Evolutionary conservation across 208 protist species (phyloP).

Genomic region (Acanthamoeba triangularis): DNA sequence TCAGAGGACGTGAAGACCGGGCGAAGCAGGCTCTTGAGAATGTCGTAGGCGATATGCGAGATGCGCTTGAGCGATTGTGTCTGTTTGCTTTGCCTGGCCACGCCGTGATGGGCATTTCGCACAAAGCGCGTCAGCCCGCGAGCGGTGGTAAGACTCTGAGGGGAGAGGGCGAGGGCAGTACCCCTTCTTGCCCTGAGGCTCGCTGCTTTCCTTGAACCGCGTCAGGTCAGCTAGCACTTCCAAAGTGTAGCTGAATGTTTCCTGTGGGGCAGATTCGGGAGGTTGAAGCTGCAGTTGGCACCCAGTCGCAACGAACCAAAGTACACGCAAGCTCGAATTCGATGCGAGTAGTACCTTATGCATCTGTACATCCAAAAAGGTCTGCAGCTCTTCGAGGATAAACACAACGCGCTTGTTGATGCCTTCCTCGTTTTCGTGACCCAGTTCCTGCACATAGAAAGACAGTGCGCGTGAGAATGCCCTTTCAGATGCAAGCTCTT

Average conservation of each 20-base stretch:
- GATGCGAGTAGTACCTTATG: neutral
- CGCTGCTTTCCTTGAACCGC: conserved; percentile 56
- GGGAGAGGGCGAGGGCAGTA: neutral
- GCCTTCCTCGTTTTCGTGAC: neutral
- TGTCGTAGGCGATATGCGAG: conserved; percentile 41
- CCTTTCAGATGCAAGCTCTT: neutral
- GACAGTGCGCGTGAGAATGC: neutral
- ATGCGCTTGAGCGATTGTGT: neutral
- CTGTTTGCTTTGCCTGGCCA: neutral
- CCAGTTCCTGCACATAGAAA: neutral
- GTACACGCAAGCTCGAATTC: neutral
- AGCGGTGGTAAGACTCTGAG: neutral
- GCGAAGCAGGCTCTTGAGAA: conserved; percentile 6
- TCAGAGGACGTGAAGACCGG: conserved; percentile 51
- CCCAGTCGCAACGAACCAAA: neutral
- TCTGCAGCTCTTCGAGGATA: conserved; percentile 64
- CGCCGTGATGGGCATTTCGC: neutral
- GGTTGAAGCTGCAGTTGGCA: neutral
- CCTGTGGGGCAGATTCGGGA: neutral
- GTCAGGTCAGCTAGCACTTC: conserved; percentile 70
- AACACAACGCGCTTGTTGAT: neutral
- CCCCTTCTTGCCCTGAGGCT: neutral
- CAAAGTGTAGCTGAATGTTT: conserved; percentile 74
- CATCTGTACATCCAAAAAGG: conserved; percentile 6
- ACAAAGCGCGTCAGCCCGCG: neutral